A percentile compares a stretch with the other conserved stretches of the same genome.
Evolutionary conservation across 1,284 basidiomycete genomes (phyloP).

Genomic region (Cronartium ribicola): DNA sequence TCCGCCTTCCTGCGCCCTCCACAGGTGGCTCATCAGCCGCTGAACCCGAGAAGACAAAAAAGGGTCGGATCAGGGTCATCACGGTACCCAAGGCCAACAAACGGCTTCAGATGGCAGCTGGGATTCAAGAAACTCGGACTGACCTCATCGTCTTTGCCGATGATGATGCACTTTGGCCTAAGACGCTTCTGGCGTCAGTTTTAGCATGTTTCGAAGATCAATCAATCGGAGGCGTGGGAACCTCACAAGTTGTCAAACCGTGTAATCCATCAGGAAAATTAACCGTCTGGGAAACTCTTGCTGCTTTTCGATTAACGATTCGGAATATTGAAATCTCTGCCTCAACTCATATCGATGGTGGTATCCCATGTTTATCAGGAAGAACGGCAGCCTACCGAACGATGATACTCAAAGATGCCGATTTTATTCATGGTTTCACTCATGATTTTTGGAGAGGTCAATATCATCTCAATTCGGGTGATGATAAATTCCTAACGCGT

Average conservation of each 20-base stretch:
- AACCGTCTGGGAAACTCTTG: conserved; percentile 90
- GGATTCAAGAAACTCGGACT: conserved; percentile 78
- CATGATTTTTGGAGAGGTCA: conserved; percentile 88
- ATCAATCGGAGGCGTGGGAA: conserved; percentile 83
- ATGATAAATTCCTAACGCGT: conserved; percentile 89
- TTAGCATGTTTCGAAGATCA: conserved; percentile 91
- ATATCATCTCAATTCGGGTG: conserved; percentile 85
- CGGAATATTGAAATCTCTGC: conserved; percentile 85
- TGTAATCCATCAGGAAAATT: conserved; percentile 61
- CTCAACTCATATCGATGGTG: conserved; percentile 84
- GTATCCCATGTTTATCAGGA: conserved; percentile 81
- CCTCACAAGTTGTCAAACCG: conserved; percentile 78
- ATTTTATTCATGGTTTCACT: conserved; percentile 84
- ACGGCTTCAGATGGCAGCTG: conserved; percentile 83
- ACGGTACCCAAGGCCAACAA: conserved; percentile 90
- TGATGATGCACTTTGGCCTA: conserved; percentile 91
- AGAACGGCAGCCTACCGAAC: conserved; percentile 87
- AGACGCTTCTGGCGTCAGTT: conserved; percentile 73
- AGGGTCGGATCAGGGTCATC: conserved; percentile 66
- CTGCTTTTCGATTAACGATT: conserved; percentile 82
- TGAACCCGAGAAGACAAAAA: conserved; percentile 55
- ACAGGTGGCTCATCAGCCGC: not conserved
- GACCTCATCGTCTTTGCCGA: conserved; percentile 95
- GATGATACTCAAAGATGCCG: conserved; percentile 85
- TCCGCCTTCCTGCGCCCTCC: not conserved